Base-by-base conservation (phyloP, 345 rosid genomes). In the Passiflora organensis region DNA sequence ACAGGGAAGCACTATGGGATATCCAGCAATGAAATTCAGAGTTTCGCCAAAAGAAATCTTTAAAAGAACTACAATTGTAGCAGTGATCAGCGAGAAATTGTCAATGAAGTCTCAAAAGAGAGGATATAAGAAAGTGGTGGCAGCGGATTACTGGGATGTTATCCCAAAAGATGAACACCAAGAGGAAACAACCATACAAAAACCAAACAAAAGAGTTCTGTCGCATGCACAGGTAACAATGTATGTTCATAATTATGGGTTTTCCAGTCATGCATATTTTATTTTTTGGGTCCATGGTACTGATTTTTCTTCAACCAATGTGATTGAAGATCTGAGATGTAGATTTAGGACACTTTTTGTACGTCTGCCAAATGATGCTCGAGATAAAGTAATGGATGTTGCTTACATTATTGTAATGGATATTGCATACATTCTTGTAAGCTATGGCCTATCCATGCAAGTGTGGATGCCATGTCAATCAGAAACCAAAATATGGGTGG, bases 111-210 rank as follows among this genome's bases (percentile, higher is more conserved):
- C n/a, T 21, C 66, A 50, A 12, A 55, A 52, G 56, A 86, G 64
- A 58, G 62, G 51, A 6, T 56, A 22, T 42, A 77, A 49, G 72
- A 77, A 71, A 56, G 50, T 55, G 20, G 58, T 82, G 67, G 83
- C 96, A 28, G 63, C 76, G 4, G 99, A 93, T 58, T 93, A 78
- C 53, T 93, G 99, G 99, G 80, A 70, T 43, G 74, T 93, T 53
- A 39, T 89, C 37, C 93, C 84, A 8, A 54, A 60, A 36, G 95
- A 81, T 58, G 65, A 76, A 2, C 74, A 77, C 53, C 75, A 73
- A 46, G 94, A 84, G 25, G 80, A 89, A 55, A 73, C 63, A 62
- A 58, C 32, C 19, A 24, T 48, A n/a, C n/a, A n/a, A 38, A 82
- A 65, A 74, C 84, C 81, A 48, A 69, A 73, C 57, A 75, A 64